Percentiles rank a stretch among this genome's conserved stretches.
Evolutionary conservation across 192 early-diverging fungal genomes (phyloP).

Genomic region (Coemansia sp.): DNA sequence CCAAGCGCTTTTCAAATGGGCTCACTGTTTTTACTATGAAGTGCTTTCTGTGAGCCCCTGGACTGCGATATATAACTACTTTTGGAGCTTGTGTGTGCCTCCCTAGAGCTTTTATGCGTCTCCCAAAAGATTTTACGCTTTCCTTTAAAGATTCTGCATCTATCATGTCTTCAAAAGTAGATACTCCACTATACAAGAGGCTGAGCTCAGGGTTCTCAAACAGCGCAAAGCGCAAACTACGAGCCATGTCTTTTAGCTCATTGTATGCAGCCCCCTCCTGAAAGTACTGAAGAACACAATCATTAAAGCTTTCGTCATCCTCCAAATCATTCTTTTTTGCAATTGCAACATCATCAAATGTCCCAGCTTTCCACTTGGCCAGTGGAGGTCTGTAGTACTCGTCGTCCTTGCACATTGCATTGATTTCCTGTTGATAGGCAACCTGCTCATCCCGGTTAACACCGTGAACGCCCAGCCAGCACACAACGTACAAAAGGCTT

Average conservation of each 20-base stretch:
- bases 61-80: no score
- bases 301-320: background rate
- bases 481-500: constrained; percentile 18
- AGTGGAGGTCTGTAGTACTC: background rate
- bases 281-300: background rate
- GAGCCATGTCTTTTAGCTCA: background rate
- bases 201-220: background rate
- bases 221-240: background rate
- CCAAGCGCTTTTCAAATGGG: background rate
- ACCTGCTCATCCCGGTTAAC: background rate
- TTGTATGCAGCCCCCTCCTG: background rate
- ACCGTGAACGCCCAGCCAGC: constrained; percentile 5
- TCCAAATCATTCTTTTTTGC: background rate
- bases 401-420: background rate
- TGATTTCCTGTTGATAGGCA: background rate
- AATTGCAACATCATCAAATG: background rate
- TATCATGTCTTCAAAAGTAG: no score
- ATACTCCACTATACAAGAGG: background rate
- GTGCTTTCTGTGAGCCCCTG: no score
- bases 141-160: no score
- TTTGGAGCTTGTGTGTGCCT: no score
- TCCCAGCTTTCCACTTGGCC: background rate
- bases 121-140: no score
- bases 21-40: no score
- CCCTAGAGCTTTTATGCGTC: no score